phyloP scores from a whole-genome alignment of 83 land plant genomes.

The Picea abies region DNA sequence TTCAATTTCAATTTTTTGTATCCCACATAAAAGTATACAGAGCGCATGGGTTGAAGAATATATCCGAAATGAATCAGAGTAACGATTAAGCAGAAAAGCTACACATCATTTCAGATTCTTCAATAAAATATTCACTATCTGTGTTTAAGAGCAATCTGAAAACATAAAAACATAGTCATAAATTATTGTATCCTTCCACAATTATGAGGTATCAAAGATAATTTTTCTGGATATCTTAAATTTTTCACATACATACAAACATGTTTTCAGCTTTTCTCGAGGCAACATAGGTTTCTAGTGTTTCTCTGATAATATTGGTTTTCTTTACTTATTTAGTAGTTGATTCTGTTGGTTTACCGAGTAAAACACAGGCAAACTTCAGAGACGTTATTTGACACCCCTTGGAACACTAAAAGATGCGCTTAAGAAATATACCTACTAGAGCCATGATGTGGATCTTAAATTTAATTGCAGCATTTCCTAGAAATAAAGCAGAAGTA shows the following conservation, averaged over 20 bases:
- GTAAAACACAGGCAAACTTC: background rate
- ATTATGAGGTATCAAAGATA: too few relatives aligned
- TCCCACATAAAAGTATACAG: background rate
- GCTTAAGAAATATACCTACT: background rate
- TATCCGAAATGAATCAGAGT: background rate
- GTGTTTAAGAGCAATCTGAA: background rate
- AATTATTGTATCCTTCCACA: background rate
- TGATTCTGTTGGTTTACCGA: background rate
- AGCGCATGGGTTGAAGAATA: background rate
- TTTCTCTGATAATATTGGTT: background rate
- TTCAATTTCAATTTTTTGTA: too few relatives aligned
- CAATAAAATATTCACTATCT: background rate
- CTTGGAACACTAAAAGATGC: background rate
- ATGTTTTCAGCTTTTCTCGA: too few relatives aligned
- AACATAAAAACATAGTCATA: background rate
- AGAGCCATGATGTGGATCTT: background rate
- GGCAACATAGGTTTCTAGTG: background rate
- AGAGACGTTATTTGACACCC: background rate
- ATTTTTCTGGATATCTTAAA: too few relatives aligned
- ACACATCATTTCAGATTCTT: background rate
- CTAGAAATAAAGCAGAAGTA: background rate
- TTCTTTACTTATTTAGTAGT: background rate
- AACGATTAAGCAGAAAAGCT: background rate
- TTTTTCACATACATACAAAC: too few relatives aligned
- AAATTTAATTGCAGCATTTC: background rate